These are phyloP conservation scores for Botrytis byssoidea DNA, from an alignment of 2,329 filamentous ascomycete genomes.

Conservation along the genomic window DNA sequence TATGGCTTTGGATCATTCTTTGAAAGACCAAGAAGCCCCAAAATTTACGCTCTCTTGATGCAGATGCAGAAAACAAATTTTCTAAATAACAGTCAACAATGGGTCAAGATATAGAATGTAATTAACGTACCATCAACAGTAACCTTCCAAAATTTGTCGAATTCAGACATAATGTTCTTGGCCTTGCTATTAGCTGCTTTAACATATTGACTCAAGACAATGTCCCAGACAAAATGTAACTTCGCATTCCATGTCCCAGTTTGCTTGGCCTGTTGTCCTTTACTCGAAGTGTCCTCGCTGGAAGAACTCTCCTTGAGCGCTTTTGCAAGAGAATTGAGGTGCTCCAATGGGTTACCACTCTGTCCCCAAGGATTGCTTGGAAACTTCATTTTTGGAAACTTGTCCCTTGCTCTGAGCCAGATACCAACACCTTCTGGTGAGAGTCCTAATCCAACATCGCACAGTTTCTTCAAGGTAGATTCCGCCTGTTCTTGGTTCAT, in stretches of 20 bases:
- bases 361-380: conserved; percentile 69
- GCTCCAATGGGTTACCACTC: conserved; percentile 69
- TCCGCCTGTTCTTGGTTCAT: conserved; percentile 56
- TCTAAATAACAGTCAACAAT: conserved; percentile 49
- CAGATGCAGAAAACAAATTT: conserved; percentile 75
- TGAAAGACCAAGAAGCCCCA: conserved; percentile 88
- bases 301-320: conserved; percentile 75
- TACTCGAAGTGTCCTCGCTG: conserved; percentile 49
- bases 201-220: conserved; percentile 62
- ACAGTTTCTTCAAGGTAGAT: conserved; percentile 60
- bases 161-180: conserved; percentile 43
- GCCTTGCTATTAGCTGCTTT: conserved; percentile 38
- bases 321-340: conserved; percentile 67
- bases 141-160: conserved; percentile 80
- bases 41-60: conserved; percentile 86
- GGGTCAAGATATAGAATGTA: background rate
- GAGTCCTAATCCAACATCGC: conserved; percentile 65
- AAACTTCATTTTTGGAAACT: conserved; percentile 62
- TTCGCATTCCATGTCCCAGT: conserved; percentile 77
- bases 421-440: conserved; percentile 87
- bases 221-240: conserved; percentile 83
- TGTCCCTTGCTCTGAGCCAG: conserved; percentile 70
- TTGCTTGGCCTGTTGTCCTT: conserved; percentile 42
- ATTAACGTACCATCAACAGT: conserved; percentile 75
- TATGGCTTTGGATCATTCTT: conserved; percentile 62